Base-by-base conservation (phyloP, 108 stramenopile species). In the Licmophora abbreviata region DNA sequence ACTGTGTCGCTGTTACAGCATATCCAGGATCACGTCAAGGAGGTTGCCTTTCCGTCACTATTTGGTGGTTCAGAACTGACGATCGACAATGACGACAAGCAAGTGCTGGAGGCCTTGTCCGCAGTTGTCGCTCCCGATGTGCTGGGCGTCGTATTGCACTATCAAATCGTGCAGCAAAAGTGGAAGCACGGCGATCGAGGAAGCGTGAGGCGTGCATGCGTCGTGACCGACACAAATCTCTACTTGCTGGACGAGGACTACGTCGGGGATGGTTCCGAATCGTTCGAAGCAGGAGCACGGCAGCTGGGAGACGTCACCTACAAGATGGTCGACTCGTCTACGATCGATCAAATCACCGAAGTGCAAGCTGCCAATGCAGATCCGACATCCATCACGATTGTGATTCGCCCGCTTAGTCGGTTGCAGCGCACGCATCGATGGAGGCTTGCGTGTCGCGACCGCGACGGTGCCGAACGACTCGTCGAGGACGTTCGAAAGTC, bases 1-100 rank as follows among this genome's bases (percentile, higher is more conserved):
- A 82, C 84, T 12, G 70, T 87, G 14, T 58, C 63, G 29, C 44
- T 92, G 22, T 51, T 92, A 2, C 78, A 81, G 45, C 76, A 85
- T 45, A n/a, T 85, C 8, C 86, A 83, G 53, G 37, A 58, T 42
- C 63, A 64, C 23, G 60, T 32, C 1, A 73, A 72, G 18, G 77
- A 79, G 22, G 30, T 48, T 10, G 25, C 40, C 0, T 45, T 53
- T 2, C 29, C 56, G 10, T 48, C 22, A 17, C 36, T 46, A 51
- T 17, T 35, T 50, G 3, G 33, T n/a, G 26, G n/a, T n/a, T n/a
- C n/a, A n/a, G n/a, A n/a, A n/a, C 51, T 79, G 14, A 38, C 60
- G n/a, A 83, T 87, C 42, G 81, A 92, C 9, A 92, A 92, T 48
- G 90, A 92, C 50, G 83, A 87, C 44, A 76, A 76, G 48, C 26